Evolutionary conservation across 75 land plant species (phyloP), one percentile per base, ranked within the genome.

Genomic region (Sequoia sempervirens): DNA sequence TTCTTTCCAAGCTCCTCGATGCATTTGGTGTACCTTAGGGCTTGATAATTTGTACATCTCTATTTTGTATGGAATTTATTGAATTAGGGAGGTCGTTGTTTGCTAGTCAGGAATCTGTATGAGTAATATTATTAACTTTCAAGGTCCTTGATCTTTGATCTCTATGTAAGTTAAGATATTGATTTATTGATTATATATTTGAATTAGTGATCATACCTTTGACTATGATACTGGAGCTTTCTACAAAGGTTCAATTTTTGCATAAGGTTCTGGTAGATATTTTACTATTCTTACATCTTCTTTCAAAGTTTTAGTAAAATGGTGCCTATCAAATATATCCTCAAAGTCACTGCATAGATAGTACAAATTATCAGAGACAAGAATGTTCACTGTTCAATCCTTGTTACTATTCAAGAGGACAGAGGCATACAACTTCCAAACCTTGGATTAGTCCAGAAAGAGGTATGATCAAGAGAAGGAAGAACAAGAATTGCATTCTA

Each of bases 381-480:
- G 41, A 13, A 30, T 30, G 28, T 46, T 82, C 10, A 15, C 3
- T 46, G 32, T 41, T 80, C 2, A 80, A 46, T 50, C 17, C 53
- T 79, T 52, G n/a, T 46, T 46, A 17, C n/a, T 13, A 80, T 80
- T 30, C 81, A 46, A 38, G 0, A 82, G 75, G 40, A 18, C 20
- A 61, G 43, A 37, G 76, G 30, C 52, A 80, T 46, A n/a, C 36
- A 50, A n/a, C n/a, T 80, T n/a, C 38, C 56, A 72, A 30, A 93
- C 87, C 99, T 97, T 46, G 95, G 90, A 82, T 97, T 97, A 8
- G 93, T 92, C 99, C 99, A 97, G 66, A 95, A 97, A 20, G 97
- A 95, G 36, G 86, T 86, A 76, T 97, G 97, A 87, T 97, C 99
- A 1, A 97, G 91, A 45, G 84, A 75, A 30, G 98, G 99, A 76